A percentile compares a stretch with the other conserved stretches of the same genome.
Evolutionary conservation across 495 filamentous ascomycete genomes (phyloP).

Genomic region (Penicillium bovifimosum): DNA sequence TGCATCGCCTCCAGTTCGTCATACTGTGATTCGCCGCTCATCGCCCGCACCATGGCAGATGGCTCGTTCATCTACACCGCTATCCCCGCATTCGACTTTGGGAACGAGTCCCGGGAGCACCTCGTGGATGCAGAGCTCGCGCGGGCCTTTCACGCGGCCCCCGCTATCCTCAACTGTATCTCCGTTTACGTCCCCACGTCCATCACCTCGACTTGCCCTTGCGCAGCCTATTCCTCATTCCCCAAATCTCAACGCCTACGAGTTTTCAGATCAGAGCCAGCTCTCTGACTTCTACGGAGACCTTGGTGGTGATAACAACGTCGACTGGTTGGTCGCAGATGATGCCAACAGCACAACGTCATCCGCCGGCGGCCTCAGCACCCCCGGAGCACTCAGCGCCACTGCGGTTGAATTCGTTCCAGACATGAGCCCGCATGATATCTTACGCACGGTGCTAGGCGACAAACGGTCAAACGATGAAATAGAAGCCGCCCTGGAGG

Average conservation of each 20-base stretch:
- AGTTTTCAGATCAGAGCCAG: constrained; percentile 73
- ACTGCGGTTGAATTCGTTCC: constrained; percentile 75
- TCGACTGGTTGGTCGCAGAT: constrained; percentile 94
- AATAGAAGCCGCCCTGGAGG: constrained; percentile 80
- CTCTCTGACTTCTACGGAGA: constrained; percentile 85
- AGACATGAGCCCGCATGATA: constrained; percentile 98
- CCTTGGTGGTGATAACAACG: constrained; percentile 77
- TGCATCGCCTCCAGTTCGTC: constrained; percentile 72
- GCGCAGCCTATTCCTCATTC: constrained; percentile 95
- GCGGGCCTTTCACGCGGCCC: constrained; percentile 64
- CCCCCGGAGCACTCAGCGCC: constrained; percentile 63
- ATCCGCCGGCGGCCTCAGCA: constrained; percentile 58
- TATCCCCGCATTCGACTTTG: constrained; percentile 66
- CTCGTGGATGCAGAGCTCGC: constrained; percentile 67
- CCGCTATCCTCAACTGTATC: constrained; percentile 52
- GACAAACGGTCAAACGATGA: constrained; percentile 88
- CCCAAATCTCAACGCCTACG: constrained; percentile 88
- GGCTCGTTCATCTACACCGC: constrained; percentile 69
- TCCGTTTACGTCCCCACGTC: constrained; percentile 89
- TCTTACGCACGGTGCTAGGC: constrained; percentile 89
- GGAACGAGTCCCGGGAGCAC: constrained; percentile 72
- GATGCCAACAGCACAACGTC: constrained; percentile 72
- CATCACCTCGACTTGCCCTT: constrained; percentile 87
- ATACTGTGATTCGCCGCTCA: constrained; percentile 80
- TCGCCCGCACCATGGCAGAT: constrained; percentile 93